These are phyloP conservation scores for Eutrema japonicum DNA, from an alignment of 345 rosid genomes.

Conservation along the genomic window DNA sequence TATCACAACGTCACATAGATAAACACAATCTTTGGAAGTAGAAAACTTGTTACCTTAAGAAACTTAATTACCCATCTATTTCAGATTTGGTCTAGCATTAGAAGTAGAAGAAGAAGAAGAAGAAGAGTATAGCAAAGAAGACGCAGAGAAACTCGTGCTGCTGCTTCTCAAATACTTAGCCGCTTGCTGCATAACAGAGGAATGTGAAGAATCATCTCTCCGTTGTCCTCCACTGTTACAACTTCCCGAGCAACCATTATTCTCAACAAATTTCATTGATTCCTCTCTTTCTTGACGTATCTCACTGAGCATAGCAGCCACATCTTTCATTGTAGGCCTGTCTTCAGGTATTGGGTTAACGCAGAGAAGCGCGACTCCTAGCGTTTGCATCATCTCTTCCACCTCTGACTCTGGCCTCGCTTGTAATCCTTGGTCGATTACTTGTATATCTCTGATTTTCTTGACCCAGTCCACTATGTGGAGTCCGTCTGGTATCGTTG, in stretches of 20 bases:
- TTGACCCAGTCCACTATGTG: slow-evolving; percentile 83
- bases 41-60: slow-evolving; percentile 4
- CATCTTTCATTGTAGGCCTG: slow-evolving; percentile 78
- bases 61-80: slow-evolving; percentile 39
- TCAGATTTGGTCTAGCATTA: slow-evolving; percentile 40
- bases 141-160: slow-evolving; percentile 65
- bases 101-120: slow-evolving; percentile 39
- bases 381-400: slow-evolving; percentile 66
- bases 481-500: slow-evolving; percentile 72
- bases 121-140: slow-evolving; percentile 62
- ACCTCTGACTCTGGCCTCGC: slow-evolving; percentile 58
- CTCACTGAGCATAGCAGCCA: slow-evolving; percentile 68
- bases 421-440: slow-evolving; percentile 50
- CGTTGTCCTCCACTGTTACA: slow-evolving; percentile 39
- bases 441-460: slow-evolving; percentile 53
- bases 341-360: slow-evolving; percentile 62
- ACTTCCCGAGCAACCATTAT: slow-evolving; percentile 37
- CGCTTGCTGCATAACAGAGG: slow-evolving; percentile 34
- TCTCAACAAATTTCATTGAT: slow-evolving; percentile 46
- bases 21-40: not conserved
- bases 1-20: not conserved
- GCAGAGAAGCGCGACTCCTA: slow-evolving; percentile 75
- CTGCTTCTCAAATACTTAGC: slow-evolving; percentile 47
- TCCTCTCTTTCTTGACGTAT: slow-evolving; percentile 69
- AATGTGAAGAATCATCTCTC: slow-evolving; percentile 35